Conservation (phyloP, 331 rosid genomes). For the Telfairia occidentalis region DNA sequence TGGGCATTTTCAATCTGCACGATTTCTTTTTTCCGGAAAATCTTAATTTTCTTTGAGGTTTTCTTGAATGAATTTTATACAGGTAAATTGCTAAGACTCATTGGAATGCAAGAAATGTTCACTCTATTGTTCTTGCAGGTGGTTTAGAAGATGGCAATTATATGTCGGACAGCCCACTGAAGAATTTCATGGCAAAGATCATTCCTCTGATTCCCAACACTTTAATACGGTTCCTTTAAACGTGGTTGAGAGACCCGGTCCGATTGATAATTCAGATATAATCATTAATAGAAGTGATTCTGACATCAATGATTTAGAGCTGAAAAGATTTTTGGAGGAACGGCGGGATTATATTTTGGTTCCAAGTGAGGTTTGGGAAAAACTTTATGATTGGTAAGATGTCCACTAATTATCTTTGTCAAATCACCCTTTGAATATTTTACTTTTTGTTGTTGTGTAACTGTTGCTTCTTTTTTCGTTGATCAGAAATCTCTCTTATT, state of each 20-base stretch:
- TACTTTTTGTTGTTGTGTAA: neutral
- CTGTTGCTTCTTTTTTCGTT: neutral
- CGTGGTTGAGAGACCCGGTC: constrained; percentile 60
- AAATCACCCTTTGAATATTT: neutral
- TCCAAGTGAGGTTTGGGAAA: constrained; percentile 81
- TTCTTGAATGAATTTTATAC: neutral
- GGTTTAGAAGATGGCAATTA: constrained; percentile 79
- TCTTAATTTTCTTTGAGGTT: neutral
- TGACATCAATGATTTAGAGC: constrained; percentile 36
- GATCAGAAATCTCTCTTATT: neutral
- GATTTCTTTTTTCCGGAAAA: neutral
- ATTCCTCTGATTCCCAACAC: constrained; percentile 36
- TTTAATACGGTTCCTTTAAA: constrained; percentile 19
- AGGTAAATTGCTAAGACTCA: neutral
- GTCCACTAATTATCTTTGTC: neutral
- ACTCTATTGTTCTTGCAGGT: constrained; percentile 34
- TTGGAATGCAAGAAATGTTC: constrained; percentile 13
- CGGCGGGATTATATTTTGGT: constrained; percentile 72
- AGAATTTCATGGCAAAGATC: constrained; percentile 30
- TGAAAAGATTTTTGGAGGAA: constrained; percentile 54
- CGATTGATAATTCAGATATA: constrained; percentile 83
- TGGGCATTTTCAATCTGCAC: neutral
- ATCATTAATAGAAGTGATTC: constrained; percentile 29
- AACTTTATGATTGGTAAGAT: constrained; percentile 57
- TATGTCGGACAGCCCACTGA: constrained; percentile 52